A percentile compares a stretch with the other conserved stretches of the same genome.
Evolutionary conservation across 805 yeast species (phyloP).

Genomic region (Wickerhamomyces hampshirensis): DNA sequence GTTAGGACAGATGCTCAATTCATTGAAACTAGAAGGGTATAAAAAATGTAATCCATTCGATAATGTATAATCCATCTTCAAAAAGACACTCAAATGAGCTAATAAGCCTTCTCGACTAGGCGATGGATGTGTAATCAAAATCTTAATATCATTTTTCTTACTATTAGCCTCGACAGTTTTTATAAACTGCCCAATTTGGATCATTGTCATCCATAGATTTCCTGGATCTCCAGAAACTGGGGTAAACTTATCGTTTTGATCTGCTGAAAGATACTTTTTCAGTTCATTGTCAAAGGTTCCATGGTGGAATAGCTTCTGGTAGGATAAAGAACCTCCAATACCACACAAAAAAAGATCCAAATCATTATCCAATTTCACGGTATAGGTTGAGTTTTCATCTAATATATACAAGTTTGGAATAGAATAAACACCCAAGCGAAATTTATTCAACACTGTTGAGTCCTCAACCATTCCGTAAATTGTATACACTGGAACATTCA

Average conservation of each 20-base stretch:
- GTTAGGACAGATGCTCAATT: constrained; percentile 56
- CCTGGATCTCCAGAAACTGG: constrained; percentile 63
- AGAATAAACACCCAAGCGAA: constrained; percentile 46
- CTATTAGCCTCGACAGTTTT: constrained; percentile 39
- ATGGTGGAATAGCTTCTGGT: constrained; percentile 63
- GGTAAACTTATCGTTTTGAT: constrained; percentile 26
- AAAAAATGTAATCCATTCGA: constrained; percentile 71
- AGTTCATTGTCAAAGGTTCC: constrained; percentile 36
- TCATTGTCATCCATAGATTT: constrained; percentile 66
- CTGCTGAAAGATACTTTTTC: constrained; percentile 10
- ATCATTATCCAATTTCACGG: constrained; percentile 33
- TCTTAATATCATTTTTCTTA: constrained; percentile 44
- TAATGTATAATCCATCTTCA: constrained; percentile 68
- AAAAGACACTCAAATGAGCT: constrained; percentile 59
- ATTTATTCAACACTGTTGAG: constrained; percentile 57
- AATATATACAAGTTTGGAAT: constrained; percentile 57
- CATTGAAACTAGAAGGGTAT: constrained; percentile 67
- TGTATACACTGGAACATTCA: constrained; percentile 65
- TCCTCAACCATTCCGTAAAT: constrained; percentile 78
- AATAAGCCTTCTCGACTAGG: constrained; percentile 66
- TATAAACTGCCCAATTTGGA: constrained; percentile 65
- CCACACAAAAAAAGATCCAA: constrained; percentile 56
- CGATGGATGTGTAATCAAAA: constrained; percentile 65
- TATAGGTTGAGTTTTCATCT: constrained; percentile 50
- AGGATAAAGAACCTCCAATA: constrained; percentile 65